Evolutionary conservation across 2,329 filamentous ascomycete species (phyloP).

Genomic region (Sphaerulina vaccinii): DNA sequence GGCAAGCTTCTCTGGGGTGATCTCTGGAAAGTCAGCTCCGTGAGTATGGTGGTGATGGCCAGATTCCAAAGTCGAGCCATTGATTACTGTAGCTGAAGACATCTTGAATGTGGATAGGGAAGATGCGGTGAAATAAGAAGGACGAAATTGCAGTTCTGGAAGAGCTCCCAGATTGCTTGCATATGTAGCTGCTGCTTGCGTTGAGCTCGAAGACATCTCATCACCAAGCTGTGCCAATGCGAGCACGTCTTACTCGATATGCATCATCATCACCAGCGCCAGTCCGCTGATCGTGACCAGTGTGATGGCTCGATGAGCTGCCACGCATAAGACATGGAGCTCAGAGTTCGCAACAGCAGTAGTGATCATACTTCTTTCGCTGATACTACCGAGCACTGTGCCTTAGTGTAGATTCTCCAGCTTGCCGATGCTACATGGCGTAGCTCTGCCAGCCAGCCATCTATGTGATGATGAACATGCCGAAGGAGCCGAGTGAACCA

Average conservation of each 20-base stretch:
- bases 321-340: not conserved
- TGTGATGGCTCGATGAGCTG: not conserved
- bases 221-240: too few relatives aligned
- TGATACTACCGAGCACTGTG: not conserved
- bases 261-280: not conserved
- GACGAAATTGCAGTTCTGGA: too few relatives aligned
- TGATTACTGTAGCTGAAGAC: constrained; percentile 8
- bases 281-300: too few relatives aligned
- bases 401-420: too few relatives aligned
- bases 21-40: constrained; percentile 7
- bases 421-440: too few relatives aligned
- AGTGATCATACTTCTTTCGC: not conserved
- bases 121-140: not conserved
- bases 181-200: too few relatives aligned
- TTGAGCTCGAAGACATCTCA: too few relatives aligned
- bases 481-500: too few relatives aligned
- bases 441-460: too few relatives aligned
- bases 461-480: too few relatives aligned
- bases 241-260: not conserved
- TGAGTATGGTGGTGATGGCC: constrained; percentile 2
- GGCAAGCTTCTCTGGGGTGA: constrained; percentile 29
- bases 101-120: not conserved
- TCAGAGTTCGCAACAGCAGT: not conserved
- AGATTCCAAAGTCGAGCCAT: constrained; percentile 3
- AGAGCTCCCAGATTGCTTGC: too few relatives aligned